Evolutionary conservation across 2,329 filamentous ascomycete genomes (phyloP), one percentile per base, ranked within the genome.

Genomic region (Clarireedia sp.): DNA sequence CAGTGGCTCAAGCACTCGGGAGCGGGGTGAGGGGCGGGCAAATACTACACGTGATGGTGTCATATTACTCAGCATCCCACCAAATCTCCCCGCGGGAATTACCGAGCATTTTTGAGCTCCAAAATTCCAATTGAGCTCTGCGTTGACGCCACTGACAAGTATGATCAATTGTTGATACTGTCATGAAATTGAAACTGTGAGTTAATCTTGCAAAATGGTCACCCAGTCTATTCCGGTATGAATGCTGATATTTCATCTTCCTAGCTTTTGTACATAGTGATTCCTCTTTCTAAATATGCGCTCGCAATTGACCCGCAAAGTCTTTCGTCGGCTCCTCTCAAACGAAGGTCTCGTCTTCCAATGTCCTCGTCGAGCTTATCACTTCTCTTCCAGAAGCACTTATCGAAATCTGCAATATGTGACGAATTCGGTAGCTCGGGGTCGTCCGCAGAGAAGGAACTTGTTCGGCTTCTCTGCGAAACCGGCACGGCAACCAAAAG

Each of bases 401-500:
- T 33, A 14, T 33, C 29, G 10, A 33, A 9, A 3, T 33, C 5
- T 33, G 12, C 29, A 33, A 33, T 12, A 33, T 33, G 29, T 33
- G 2, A 37, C 29, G 1, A 16, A 29, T 21, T n/a, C 24, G n/a
- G 33, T 66, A 74, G 73, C 62, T 74, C 61, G 62, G 51, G 60
- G 64, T 59, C 63, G 63, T 62, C 51, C 68, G 6, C 54, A 68
- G 10, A 71, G 74, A 48, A 74, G 84, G 59, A 78, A 78, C 3
- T 82, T 91, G 56, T 77, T 90, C 63, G 77, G 78, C 24, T 73
- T 90, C 47, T 79, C 87, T 62, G 68, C 75, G 59, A 82, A 83
- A 63, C 73, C 81, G 3, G 78, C 82, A 17, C 76, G 81, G 57
- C 73, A 79, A 55, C 71, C 83, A 44, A 85, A 82, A 68, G 75